Evolutionary conservation across 129 eudicot genomes (phyloP).

Genomic region (Arctium minus): DNA sequence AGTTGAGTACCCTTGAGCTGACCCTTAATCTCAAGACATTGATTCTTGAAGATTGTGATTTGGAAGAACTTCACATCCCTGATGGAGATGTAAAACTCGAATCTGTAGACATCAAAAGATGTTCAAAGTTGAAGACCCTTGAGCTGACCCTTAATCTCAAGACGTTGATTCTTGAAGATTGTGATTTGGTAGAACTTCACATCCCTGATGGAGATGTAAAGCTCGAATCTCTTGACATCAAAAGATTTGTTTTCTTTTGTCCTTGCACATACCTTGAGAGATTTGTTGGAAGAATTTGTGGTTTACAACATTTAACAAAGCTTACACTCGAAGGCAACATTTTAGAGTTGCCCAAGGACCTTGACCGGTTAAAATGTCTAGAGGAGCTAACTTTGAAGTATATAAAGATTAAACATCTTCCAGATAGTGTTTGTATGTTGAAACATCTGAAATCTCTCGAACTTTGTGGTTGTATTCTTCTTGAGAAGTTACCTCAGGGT

Average conservation of each 20-base stretch:
- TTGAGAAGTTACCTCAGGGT: neutral
- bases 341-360: neutral
- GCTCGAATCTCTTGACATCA: neutral
- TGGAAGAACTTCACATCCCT: neutral
- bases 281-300: neutral
- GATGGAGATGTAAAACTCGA: no score
- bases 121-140: no score
- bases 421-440: neutral
- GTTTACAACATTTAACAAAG: neutral
- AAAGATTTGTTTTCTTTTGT: no score
- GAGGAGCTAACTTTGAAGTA: neutral
- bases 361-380: neutral
- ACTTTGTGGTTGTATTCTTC: neutral
- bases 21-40: neutral
- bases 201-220: no score
- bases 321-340: neutral
- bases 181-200: no score
- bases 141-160: neutral
- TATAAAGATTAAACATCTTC: neutral
- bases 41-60: neutral
- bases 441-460: neutral
- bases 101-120: no score
- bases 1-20: neutral
- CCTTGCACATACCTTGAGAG: neutral
- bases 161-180: neutral